Base-by-base conservation (phyloP, 306 rosid species). In the Quercus ilex region DNA sequence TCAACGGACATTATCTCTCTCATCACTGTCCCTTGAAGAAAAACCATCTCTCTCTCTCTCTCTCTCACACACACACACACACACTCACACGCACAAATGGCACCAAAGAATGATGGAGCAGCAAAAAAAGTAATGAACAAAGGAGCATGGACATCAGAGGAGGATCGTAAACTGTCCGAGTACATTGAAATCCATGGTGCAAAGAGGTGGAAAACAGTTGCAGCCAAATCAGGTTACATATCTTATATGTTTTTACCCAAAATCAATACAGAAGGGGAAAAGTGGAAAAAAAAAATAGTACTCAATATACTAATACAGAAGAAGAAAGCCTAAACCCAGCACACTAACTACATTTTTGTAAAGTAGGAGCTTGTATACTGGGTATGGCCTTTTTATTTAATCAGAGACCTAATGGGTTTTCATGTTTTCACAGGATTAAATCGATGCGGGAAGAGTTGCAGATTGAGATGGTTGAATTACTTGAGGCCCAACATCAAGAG, bases 401-500 rank as follows among this genome's bases (percentile, higher is more conserved):
- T 19, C 12, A 56, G 23, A 62, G 11, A n/a, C 11, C 19, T 69
- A 51, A 21, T 62, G 38, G 9, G 49, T n/a, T 8, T 35, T 20
- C 55, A 56, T 73, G 77, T 18, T 56, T 51, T 75, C 64, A 69
- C 70, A 87, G 90, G 88, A 67, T 71, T 86, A 15, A 83, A 86
- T 49, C 82, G 91, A 55, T 79, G 89, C 18, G 91, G 91, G 51
- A 90, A 90, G 85, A 90, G 94, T 83, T 90, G 92, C 77, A 86
- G 91, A 41, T 60, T 90, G 84, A 73, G 94, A 83, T 90, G 94
- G 94, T 51, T 90, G 58, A 90, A 90, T 69, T 90, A 90, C 78
- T 87, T 88, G 23, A 86, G 92, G 71, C 94, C 94, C 70, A 88
- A 90, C 67, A 90, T 90, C 82, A 90, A 90, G 84, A 86, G 92